Base-by-base conservation (phyloP, 805 yeast species). In the Sugiyamaella qingdaonensis region DNA sequence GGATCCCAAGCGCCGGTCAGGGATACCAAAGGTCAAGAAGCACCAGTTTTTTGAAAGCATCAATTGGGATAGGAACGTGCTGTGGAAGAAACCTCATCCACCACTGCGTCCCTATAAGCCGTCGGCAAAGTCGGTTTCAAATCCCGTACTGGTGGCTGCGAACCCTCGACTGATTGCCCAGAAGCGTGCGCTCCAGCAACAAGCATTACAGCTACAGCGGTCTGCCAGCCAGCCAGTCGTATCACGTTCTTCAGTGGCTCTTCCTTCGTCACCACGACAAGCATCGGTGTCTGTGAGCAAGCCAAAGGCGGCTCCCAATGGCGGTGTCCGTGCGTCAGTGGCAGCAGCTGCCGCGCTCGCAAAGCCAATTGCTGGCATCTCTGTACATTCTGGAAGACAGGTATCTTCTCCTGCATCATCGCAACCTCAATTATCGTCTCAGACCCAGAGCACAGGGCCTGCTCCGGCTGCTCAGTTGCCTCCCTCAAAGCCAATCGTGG, bases 1-100 rank as follows among this genome's bases (percentile, higher is more conserved):
- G n/a, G 84, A 88, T 55, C 95, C 97, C 0, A 73, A 78, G 1
- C 75, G 78, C 50, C 76, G 99, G 63, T 75, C 81, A 33, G 72
- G 78, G 1, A 76, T 88, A 10, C 65, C 69, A 0, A 73, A 76
- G 46, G 78, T 92, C 49, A 82, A 87, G 68, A 60, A 61, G 16
- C 94, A 89, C 64, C 78, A 76, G 39, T 92, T 95, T 79, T 88
- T 91, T 62, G 73, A 75, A 36, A 76, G 73, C 10, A 68, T 85
- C 5, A 78, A 88, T 60, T 92, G 96, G 86, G 81, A 86, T 58
- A 79, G 79, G 56, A 77, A 78, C 42, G 69, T 70, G 48, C 78
- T 92, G 10, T 91, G 97, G 97, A 75, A 77, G 43, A 64, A 73
- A 0, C 73, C 75, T 16, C 84, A 83, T 1, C 96, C 96, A 1